These are phyloP conservation scores for Xylariaceae sp. DNA, from an alignment of 2,329 filamentous ascomycete species.

Conservation along the genomic window DNA sequence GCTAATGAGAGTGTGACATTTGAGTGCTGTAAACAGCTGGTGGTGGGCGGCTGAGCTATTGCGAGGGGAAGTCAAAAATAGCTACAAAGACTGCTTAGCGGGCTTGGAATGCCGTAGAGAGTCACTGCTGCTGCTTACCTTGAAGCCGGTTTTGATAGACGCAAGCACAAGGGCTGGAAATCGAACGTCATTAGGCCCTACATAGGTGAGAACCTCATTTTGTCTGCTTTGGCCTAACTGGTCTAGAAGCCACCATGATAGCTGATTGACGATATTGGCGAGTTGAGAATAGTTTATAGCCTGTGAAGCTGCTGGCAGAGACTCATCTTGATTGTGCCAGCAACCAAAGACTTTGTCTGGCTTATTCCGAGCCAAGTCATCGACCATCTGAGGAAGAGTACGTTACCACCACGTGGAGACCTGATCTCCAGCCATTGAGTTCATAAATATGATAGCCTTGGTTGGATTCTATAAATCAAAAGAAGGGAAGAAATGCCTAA, in stretches of 20 bases:
- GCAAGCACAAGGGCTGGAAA: slow-evolving; percentile 14
- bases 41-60: slow-evolving; percentile 34
- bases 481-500: neutral
- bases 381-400: neutral
- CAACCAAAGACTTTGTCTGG: neutral
- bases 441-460: neutral
- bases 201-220: slow-evolving; percentile 32
- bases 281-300: neutral
- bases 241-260: slow-evolving; percentile 17
- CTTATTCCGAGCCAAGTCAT: neutral
- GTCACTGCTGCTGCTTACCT: slow-evolving; percentile 6
- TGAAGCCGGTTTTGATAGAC: slow-evolving; percentile 24
- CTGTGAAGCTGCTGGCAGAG: neutral
- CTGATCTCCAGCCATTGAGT: neutral
- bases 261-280: neutral
- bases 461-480: neutral
- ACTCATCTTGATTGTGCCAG: neutral
- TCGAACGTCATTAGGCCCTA: slow-evolving; percentile 31
- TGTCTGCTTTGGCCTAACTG: slow-evolving; percentile 22
- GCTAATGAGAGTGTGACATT: slow-evolving; percentile 29
- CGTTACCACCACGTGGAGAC: neutral
- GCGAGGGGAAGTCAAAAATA: slow-evolving; percentile 33
- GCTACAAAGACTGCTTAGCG: slow-evolving; percentile 5
- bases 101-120: neutral
- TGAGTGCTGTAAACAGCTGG: slow-evolving; percentile 24